Evolutionary conservation across 78 protist genomes (phyloP), one percentile per base, ranked within the genome.

Genomic region (Mastigamoeba balamuthi): DNA sequence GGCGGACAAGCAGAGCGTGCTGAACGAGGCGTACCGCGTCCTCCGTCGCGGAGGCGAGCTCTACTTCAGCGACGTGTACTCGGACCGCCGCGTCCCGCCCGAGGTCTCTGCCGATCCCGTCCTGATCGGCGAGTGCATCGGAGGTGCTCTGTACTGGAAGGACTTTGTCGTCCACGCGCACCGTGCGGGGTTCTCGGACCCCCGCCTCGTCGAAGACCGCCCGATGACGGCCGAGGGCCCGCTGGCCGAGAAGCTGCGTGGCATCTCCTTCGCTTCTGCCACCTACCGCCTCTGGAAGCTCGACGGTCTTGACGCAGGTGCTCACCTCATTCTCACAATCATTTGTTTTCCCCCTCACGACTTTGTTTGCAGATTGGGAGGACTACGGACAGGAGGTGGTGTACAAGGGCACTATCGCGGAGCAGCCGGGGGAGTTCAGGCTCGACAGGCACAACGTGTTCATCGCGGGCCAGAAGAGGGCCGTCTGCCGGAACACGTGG

Each of bases 11-110:
- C 69, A 10, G 84, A 77, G 6, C 33, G 41, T 42, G 41, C 28
- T 8, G 36, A 23, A 29, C n/a, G n/a, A n/a, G n/a, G n/a, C n/a
- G n/a, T n/a, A n/a, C n/a, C n/a, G n/a, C n/a, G n/a, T n/a, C n/a
- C n/a, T n/a, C n/a, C n/a, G n/a, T n/a, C n/a, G n/a, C n/a, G 93
- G 93, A 0, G 93, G 93, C 29, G 90, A 84, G 78, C 36, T 89
- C 33, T 76, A 80, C 74, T 84, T 89, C 64, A 68, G 82, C 9
- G 93, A 84, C 69, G 73, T 84, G 58, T 85, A 81, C 78, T 38
- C 79, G 9, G 86, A 80, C 63, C 42, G 89, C 6, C 63, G 91
- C 27, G 10, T 83, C 3, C 84, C 91, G 6, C 23, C 69, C 6
- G 71, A 27, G 0, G 17, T 74, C 35, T 27, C 35, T 0, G 17